These are phyloP conservation scores for Aspergillus quadrilineatus DNA, from an alignment of 2,329 filamentous ascomycete genomes.

Conservation along the genomic window DNA sequence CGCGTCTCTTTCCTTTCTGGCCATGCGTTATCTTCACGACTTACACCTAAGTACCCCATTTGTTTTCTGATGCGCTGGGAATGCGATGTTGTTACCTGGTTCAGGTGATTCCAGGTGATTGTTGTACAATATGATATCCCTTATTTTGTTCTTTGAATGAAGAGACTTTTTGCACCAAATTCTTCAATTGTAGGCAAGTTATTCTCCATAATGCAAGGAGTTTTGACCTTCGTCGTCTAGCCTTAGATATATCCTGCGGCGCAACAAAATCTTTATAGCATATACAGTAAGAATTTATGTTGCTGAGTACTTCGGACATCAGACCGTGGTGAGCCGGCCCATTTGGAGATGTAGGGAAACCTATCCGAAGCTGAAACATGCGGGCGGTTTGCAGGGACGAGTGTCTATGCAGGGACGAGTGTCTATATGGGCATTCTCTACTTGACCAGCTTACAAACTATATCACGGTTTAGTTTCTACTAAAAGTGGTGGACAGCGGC, in stretches of 20 bases:
- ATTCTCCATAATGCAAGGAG: not conserved
- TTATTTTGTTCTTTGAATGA: not conserved
- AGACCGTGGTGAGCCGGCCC: no score
- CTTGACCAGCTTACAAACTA: no score
- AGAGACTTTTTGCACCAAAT: not conserved
- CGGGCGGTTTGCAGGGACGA: no score
- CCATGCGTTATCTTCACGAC: not conserved
- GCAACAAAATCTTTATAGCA: not conserved
- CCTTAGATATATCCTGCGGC: not conserved
- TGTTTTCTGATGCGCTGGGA: not conserved
- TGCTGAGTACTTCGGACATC: no score
- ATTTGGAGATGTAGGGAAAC: no score
- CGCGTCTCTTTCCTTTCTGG: not conserved
- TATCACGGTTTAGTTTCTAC: no score
- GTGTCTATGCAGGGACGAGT: no score
- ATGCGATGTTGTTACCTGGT: not conserved
- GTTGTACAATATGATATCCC: constrained; percentile 4
- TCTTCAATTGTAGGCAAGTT: not conserved
- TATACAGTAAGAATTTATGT: no score
- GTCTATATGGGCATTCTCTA: no score
- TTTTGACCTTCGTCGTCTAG: not conserved
- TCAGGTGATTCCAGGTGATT: not conserved
- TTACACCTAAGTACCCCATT: not conserved
- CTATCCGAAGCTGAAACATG: no score
- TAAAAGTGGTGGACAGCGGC: no score